Base-by-base conservation (phyloP, 148 eudicot species). In the Amaranthus cruentus region DNA sequence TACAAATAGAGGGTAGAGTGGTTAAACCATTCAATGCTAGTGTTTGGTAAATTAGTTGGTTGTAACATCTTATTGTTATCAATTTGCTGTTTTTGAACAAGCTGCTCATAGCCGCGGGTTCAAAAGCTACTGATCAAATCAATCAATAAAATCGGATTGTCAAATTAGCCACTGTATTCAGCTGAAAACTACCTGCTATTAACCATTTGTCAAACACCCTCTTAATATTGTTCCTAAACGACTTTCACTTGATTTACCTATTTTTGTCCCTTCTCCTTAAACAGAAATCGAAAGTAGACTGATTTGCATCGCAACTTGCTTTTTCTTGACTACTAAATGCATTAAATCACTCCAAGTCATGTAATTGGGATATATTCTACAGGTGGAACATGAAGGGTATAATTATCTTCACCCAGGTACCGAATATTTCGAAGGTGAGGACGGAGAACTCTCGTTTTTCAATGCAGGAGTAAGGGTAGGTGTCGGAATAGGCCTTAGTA, bases 401-500 rank as follows among this genome's bases (percentile, higher is more conserved):
- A 49, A 59, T 69, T 60, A 72, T 53, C 69, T 66, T 4, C 82
- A 87, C 56, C 47, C 73, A 13, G 70, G 77, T n/a, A 71, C 75
- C 57, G 91, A 86, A 18, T 82, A 80, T 64, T 11, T 82, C 9
- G 91, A 84, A 76, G 89, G 86, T 18, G 95, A 90, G 81, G 91
- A 90, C 42, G 95, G 90, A 66, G 91, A 88, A 55, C 79, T 88
- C 56, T 80, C 91, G 28, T 88, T 90, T 89, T 90, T 90, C 82
- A 90, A 88, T 63, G 89, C 95, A 10, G 91, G 90, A 8, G 90
- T 87, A 72, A 82, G 93, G 78, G 90, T 89, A 3, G 93, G 93
- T 21, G 93, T 89, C 53, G 95, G 95, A 54, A 86, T 90, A 47
- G 90, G 95, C 66, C 88, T 90, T 68, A 81, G 90, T 9, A 61